Conservation (phyloP, 2,329 filamentous ascomycete genomes). For the Sodiomyces alkalinus region DNA sequence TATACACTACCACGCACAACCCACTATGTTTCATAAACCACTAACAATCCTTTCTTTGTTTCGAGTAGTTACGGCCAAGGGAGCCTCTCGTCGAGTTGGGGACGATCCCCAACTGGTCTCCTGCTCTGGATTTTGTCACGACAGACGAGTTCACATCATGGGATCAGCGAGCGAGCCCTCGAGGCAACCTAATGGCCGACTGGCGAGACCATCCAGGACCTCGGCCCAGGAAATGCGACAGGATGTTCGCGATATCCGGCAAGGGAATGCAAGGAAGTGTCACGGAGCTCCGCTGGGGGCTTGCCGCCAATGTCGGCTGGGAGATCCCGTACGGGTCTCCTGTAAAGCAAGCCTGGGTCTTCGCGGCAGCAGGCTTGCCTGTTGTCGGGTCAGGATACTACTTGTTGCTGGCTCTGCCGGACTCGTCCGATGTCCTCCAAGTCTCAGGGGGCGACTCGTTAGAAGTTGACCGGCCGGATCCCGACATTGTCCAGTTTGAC, state of each 20-base stretch:
- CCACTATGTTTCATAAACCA: background rate
- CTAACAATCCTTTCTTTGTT: no score
- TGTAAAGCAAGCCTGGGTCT: constrained; percentile 38
- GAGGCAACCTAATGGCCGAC: constrained; percentile 3
- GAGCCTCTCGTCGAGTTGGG: constrained; percentile 17
- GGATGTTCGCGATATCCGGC: constrained; percentile 52
- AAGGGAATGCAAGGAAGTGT: constrained; percentile 47
- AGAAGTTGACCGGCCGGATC: constrained; percentile 25
- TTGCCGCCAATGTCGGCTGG: constrained; percentile 51
- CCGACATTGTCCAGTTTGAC: constrained; percentile 32
- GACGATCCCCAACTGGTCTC: constrained; percentile 48
- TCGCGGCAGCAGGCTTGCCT: constrained; percentile 16
- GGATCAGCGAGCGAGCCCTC: constrained; percentile 15
- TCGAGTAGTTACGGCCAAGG: constrained; percentile 7
- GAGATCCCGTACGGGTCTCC: constrained; percentile 35
- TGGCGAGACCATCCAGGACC: constrained; percentile 5
- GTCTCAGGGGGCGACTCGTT: constrained; percentile 32
- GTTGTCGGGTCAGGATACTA: constrained; percentile 16
- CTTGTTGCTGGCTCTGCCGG: constrained; percentile 32
- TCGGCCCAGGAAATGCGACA: constrained; percentile 29
- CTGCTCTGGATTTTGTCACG: constrained; percentile 38
- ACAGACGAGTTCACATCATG: constrained; percentile 21
- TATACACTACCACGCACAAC: constrained; percentile 24
- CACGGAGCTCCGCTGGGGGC: constrained; percentile 53
- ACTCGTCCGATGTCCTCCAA: constrained; percentile 30